Evolutionary conservation across 495 filamentous ascomycete genomes (phyloP), one percentile per base, ranked within the genome.

Genomic region (Neurospora sp.): DNA sequence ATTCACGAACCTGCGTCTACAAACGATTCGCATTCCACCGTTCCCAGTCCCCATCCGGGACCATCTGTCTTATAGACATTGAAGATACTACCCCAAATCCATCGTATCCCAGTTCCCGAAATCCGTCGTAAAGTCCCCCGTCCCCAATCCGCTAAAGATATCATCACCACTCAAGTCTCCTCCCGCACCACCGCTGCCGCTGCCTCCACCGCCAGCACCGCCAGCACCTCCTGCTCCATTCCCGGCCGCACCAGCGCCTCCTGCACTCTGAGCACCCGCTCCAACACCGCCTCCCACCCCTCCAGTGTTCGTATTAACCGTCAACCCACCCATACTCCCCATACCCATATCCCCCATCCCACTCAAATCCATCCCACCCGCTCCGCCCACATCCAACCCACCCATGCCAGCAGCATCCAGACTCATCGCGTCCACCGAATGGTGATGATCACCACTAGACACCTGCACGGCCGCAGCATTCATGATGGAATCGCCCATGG

Each of bases 111-210:
- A 79, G 68, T 48, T 71, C 68, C 18, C 41, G 72, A 80, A 81
- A 10, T 78, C 78, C 65, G 72, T 40, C 10, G 48, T 74, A 73
- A 78, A 79, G 31, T 78, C 78, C 3, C 44, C 68, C 38, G 71
- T 70, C 41, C 70, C 71, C 68, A 82, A 53, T 8, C 81, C 77
- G 16, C 75, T 71, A 77, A 82, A 82, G 12, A 86, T 79, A 75
- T 86, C 75, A 75, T 85, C 73, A 70, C 73, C 74, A 40, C 76
- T 41, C 71, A 82, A 44, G 77, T 86, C 77, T 75, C 82, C 72
- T 61, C 78, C 76, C 12, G 71, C 77, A 3, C 20, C 68, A 18
- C 31, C 69, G 3, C 16, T 69, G 6, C 31, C 61, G 1, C 20
- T 68, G 40, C 70, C 75, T n/a, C 76, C 75, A 31, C 53, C 53